Evolutionary conservation across 129 eudicot genomes (phyloP), one percentile per base, ranked within the genome.

Genomic region (Oenanthe sinensis): DNA sequence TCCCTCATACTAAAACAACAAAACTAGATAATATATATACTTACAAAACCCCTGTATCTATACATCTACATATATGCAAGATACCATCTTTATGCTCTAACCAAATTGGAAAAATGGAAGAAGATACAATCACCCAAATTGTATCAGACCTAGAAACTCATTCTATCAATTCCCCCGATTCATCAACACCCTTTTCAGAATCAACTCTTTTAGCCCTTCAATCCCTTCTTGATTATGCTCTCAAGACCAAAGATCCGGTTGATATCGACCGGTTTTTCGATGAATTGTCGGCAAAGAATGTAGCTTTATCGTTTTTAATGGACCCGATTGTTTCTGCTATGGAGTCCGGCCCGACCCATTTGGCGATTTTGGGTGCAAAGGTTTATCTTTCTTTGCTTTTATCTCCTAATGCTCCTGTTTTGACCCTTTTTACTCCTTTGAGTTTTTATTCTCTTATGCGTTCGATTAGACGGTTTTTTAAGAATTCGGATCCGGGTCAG

Each of bases 381-480:
- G 96, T 92, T 8, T 96, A 96, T 78, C 85, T 96, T 12, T 85
- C 91, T 3, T 72, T 92, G 14, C 89, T 92, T 48, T 81, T 89
- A 2, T 75, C 93, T 74, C 92, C 96, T 7, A 89, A 90, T 60
- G 88, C 89, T 52, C 95, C 94, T 8, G 97, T 89, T 44, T 83
- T 96, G 37, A 88, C 99, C 49, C 88, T 96, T 33, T 96, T 96
- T 75, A 90, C 89, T 12, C 97, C 99, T 15, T 82, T 96, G 86
- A 81, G 89, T 11, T 96, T 92, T 48, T 90, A 87, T 69, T 85
- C 88, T 20, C 83, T 96, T 16, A 88, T 96, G 42, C 95, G 92
- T 11, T 81, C 88, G 0, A 44, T 96, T 26, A 92, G 99, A 0
- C 78, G 83, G 52, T 83, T 81, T 39, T 81, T 96, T 48, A 92